These are phyloP conservation scores for Solanum pennellii DNA, from an alignment of 257 asterid species.

Conservation along the genomic window DNA sequence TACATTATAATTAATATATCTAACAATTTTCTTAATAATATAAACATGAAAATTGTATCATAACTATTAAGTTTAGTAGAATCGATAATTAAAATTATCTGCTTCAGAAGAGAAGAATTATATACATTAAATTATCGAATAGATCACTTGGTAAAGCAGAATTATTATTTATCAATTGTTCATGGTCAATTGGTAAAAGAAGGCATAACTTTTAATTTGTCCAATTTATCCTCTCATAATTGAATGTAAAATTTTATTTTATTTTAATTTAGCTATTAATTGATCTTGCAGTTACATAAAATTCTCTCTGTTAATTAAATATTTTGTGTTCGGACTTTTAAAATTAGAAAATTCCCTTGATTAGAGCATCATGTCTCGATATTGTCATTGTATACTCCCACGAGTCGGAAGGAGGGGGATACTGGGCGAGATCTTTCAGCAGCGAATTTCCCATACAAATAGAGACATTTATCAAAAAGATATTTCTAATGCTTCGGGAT, in stretches of 20 bases:
- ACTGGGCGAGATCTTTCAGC: too few relatives aligned
- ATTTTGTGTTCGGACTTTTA: not conserved
- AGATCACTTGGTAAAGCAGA: not conserved
- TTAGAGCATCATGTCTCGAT: not conserved
- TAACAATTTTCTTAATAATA: not conserved
- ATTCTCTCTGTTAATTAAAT: not conserved
- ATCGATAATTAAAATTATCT: not conserved
- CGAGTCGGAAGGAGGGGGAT: too few relatives aligned
- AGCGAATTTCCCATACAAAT: too few relatives aligned
- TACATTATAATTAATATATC: too few relatives aligned
- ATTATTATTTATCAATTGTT: too few relatives aligned
- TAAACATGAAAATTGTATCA: not conserved
- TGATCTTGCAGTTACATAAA: not conserved
- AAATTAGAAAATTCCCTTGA: not conserved
- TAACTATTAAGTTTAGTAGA: not conserved
- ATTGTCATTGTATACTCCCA: too few relatives aligned
- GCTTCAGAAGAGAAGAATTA: not conserved
- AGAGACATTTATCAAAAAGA: too few relatives aligned
- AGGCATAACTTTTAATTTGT: not conserved
- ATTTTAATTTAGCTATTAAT: too few relatives aligned
- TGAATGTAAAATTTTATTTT: too few relatives aligned
- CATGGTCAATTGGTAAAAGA: not conserved
- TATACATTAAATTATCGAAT: too few relatives aligned
- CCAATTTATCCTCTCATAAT: too few relatives aligned
- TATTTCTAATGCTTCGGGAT: rapidly evolving